phyloP scores from a whole-genome alignment of 2,329 filamentous ascomycete species.

The Amauroascus niger region DNA sequence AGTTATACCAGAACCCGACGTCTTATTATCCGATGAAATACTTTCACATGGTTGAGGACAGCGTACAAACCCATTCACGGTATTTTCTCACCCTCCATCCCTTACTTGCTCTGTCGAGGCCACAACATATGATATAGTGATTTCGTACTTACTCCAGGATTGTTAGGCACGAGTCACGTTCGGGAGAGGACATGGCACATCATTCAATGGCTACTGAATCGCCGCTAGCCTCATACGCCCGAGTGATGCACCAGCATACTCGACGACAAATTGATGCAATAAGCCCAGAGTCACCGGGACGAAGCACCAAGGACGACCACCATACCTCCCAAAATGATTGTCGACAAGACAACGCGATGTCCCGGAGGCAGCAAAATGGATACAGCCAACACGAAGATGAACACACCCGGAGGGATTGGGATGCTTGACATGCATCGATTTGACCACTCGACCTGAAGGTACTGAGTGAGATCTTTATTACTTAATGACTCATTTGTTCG shows the following conservation, averaged over 20 bases:
- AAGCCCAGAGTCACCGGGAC: neutral
- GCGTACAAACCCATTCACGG: neutral
- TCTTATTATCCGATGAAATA: neutral
- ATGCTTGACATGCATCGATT: neutral
- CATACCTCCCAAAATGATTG: neutral
- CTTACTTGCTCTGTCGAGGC: neutral
- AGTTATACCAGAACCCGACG: neutral
- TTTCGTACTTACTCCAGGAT: constrained; percentile 1
- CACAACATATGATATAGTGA: neutral
- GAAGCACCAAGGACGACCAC: neutral
- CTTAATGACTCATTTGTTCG: neutral
- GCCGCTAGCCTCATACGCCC: constrained; percentile 10
- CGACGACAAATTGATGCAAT: constrained; percentile 14
- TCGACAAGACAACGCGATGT: neutral
- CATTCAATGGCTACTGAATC: neutral
- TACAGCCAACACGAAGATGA: neutral
- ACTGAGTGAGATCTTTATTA: neutral
- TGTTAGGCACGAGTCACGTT: neutral
- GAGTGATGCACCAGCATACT: constrained; percentile 18
- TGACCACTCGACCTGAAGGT: neutral
- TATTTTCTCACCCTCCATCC: neutral
- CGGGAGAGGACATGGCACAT: neutral
- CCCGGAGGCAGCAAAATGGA: neutral
- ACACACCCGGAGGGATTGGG: neutral
- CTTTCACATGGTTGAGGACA: neutral